Conservation (phyloP, 139 green algal genomes). For the Penium margaritaceum region DNA sequence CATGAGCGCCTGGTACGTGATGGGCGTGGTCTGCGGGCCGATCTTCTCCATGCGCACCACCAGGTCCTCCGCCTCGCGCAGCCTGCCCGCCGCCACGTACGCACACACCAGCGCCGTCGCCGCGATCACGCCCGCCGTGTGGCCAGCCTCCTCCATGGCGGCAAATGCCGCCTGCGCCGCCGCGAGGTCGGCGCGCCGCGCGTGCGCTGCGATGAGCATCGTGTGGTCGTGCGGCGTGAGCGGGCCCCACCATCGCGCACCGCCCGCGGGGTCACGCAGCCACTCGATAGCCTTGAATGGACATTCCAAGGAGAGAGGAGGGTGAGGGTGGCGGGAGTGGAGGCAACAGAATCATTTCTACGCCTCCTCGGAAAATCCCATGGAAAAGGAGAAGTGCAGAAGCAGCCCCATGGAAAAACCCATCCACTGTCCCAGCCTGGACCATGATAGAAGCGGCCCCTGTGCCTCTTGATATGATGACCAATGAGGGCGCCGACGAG, state of each 20-base stretch:
- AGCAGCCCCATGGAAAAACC: too few species aligned
- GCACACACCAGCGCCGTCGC: background rate
- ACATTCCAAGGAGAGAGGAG: too few species aligned
- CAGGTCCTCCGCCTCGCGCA: conserved; percentile 1
- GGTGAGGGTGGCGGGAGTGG: too few species aligned
- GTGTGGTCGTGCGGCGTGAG: background rate
- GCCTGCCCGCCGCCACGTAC: background rate
- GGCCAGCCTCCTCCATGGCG: background rate
- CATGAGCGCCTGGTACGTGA: conserved; percentile 11
- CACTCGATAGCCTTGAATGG: too few species aligned
- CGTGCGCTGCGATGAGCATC: conserved; percentile 5
- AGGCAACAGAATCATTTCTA: too few species aligned
- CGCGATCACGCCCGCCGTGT: background rate
- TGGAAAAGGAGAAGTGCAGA: too few species aligned
- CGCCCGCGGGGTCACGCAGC: background rate
- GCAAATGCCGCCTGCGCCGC: background rate
- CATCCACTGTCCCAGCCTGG: too few species aligned
- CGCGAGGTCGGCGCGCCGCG: background rate
- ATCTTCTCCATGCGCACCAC: conserved; percentile 5
- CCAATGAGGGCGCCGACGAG: too few species aligned
- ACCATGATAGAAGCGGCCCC: too few species aligned
- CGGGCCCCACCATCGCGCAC: background rate
- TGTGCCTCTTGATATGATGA: too few species aligned
- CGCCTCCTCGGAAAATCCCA: too few species aligned
- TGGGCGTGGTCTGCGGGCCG: background rate